A percentile compares a stretch with the other conserved stretches of the same genome.
Conservation (phyloP, 116 monocot genomes). For the Cymodocea nodosa region DNA sequence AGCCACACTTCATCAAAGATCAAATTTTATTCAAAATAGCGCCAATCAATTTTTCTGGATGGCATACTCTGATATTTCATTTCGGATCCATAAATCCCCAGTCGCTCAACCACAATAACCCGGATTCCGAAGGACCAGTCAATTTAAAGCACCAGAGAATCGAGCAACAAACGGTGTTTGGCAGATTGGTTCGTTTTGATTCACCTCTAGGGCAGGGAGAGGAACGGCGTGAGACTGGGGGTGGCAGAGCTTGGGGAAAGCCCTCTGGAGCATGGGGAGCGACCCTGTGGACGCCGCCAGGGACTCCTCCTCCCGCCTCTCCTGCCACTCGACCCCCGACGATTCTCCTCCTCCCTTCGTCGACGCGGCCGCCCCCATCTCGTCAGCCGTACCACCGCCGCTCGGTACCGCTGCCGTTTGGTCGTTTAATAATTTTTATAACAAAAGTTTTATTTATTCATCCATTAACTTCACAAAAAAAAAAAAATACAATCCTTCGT, state of each 20-base stretch:
- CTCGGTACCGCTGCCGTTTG: too few relatives aligned
- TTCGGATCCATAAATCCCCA: too few relatives aligned
- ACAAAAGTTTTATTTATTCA: too few relatives aligned
- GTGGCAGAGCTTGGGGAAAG: constrained; percentile 46
- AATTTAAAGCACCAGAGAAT: not conserved
- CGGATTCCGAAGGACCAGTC: too few relatives aligned
- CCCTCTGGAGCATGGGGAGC: constrained; percentile 41
- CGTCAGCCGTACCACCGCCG: not conserved
- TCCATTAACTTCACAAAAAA: too few relatives aligned
- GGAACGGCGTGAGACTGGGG: constrained; percentile 25
- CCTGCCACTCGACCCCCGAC: constrained; percentile 16
- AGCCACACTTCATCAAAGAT: too few relatives aligned
- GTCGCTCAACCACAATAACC: too few relatives aligned
- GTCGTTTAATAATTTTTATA: too few relatives aligned
- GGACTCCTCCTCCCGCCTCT: constrained; percentile 54
- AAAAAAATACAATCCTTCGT: too few relatives aligned
- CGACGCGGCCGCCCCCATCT: constrained; percentile 65
- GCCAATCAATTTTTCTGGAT: too few relatives aligned
- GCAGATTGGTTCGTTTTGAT: not conserved
- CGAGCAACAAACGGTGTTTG: not conserved
- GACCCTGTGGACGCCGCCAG: constrained; percentile 55
- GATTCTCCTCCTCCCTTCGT: constrained; percentile 18
- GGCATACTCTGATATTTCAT: too few relatives aligned
- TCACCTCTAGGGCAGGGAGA: constrained; percentile 26
- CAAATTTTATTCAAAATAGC: too few relatives aligned